A percentile compares a stretch with the other conserved stretches of the same genome.
These are phyloP conservation scores for Solanum medicagineum DNA, from an alignment of 257 asterid species.

Conservation along the genomic window DNA sequence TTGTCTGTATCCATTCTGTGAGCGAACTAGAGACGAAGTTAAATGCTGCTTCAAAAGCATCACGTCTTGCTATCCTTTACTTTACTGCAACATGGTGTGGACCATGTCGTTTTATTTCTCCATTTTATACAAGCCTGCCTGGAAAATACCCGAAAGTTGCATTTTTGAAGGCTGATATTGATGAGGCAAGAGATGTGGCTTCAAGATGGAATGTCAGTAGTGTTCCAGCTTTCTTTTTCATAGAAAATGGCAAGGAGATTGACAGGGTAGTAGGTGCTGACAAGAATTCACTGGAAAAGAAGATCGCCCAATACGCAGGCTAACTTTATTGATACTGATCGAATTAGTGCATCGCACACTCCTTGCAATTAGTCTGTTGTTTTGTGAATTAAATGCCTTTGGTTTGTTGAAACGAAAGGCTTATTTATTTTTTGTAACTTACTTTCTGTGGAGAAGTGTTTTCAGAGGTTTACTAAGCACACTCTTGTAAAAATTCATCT, in stretches of 20 bases:
- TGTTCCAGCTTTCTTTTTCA: slow-evolving; percentile 57
- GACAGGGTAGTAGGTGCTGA: slow-evolving; percentile 52
- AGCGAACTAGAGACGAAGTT: slow-evolving; percentile 33
- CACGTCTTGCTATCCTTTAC: slow-evolving; percentile 50
- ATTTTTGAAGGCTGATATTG: slow-evolving; percentile 59
- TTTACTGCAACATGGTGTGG: slow-evolving; percentile 88
- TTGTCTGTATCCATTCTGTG: slow-evolving; percentile 37
- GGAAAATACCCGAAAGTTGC: slow-evolving; percentile 34
- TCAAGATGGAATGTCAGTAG: slow-evolving; percentile 39
- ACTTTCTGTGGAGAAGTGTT: not conserved
- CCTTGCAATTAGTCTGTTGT: not conserved
- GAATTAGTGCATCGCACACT: not conserved
- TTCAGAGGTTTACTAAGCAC: not conserved
- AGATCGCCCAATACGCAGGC: slow-evolving; percentile 39
- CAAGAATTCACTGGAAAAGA: slow-evolving; percentile 35
- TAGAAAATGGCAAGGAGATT: slow-evolving; percentile 49
- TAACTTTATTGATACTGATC: not conserved
- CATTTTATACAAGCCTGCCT: slow-evolving; percentile 41
- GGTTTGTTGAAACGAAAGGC: not conserved
- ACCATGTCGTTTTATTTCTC: slow-evolving; percentile 59
- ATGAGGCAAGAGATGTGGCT: slow-evolving; percentile 52
- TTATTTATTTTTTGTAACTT: not conserved
- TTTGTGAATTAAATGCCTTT: not conserved
- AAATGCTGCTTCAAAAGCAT: slow-evolving; percentile 33
- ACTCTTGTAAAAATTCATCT: not conserved